phyloP scores from a whole-genome alignment of 257 asterid genomes.

The Paraleonurus japonicus region DNA sequence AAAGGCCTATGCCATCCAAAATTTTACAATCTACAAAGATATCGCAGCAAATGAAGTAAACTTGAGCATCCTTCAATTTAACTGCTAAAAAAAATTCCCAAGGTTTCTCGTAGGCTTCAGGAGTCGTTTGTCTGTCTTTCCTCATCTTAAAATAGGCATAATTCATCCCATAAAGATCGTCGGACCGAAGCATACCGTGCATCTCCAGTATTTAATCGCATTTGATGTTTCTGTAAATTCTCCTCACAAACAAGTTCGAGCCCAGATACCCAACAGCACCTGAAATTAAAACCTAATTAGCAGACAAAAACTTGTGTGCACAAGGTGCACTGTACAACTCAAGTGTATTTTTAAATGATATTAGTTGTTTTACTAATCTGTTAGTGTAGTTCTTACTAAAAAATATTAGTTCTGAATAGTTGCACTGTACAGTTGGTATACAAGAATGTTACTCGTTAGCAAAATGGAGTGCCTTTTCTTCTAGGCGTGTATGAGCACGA shows the following conservation, averaged over 20 bases:
- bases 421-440: too few relatives aligned
- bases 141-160: constrained; percentile 8
- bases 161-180: constrained; percentile 11
- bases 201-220: constrained; percentile 50
- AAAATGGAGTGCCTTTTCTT: background rate
- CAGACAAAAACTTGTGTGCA: too few relatives aligned
- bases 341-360: too few relatives aligned
- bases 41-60: constrained; percentile 16
- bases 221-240: constrained; percentile 94
- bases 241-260: constrained; percentile 85
- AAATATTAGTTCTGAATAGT: too few relatives aligned
- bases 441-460: too few relatives aligned
- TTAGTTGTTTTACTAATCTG: too few relatives aligned
- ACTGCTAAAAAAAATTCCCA: constrained; percentile 20
- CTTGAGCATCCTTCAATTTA: background rate
- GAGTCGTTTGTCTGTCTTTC: constrained; percentile 13
- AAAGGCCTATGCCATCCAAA: constrained; percentile 35
- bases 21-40: constrained; percentile 40
- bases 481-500: background rate
- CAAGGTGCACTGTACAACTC: too few relatives aligned
- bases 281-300: constrained; percentile 20
- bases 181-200: constrained; percentile 6
- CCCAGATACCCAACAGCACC: constrained; percentile 97
- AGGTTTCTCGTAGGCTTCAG: background rate
- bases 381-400: too few relatives aligned